phyloP scores from a whole-genome alignment of 176 grass and related monocot species.

The Ananas comosus region DNA sequence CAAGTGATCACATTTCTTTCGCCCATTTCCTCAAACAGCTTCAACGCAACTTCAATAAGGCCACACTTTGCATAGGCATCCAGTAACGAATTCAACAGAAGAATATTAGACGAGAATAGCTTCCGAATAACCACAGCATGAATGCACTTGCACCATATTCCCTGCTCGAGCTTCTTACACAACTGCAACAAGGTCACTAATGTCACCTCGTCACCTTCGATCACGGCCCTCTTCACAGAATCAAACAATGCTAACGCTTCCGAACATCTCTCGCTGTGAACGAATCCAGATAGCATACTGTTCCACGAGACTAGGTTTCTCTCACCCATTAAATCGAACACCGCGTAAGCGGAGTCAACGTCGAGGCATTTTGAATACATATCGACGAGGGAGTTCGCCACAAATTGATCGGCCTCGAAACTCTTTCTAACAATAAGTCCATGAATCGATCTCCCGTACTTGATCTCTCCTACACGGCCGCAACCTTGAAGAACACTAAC shows the following conservation, averaged over 20 bases:
- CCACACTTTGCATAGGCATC: slow-evolving; percentile 53
- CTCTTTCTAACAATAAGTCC: slow-evolving; percentile 10
- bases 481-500: slow-evolving; percentile 32
- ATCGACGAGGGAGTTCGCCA: slow-evolving; percentile 25
- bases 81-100: slow-evolving; percentile 35
- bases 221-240: slow-evolving; percentile 7
- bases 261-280: slow-evolving; percentile 5
- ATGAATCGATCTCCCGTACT: slow-evolving; percentile 16
- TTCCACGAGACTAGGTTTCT: slow-evolving; percentile 53
- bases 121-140: slow-evolving; percentile 32
- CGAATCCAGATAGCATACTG: slow-evolving; percentile 39
- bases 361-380: slow-evolving; percentile 27
- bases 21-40: slow-evolving; percentile 27
- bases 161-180: slow-evolving; percentile 38
- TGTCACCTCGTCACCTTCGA: slow-evolving; percentile 26
- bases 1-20: slow-evolving; percentile 36
- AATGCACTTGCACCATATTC: slow-evolving; percentile 34
- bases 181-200: slow-evolving; percentile 33
- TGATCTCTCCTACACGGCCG: slow-evolving; percentile 5
- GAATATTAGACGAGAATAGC: slow-evolving; percentile 9
- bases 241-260: slow-evolving; percentile 19
- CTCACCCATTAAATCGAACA: slow-evolving; percentile 14
- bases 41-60: slow-evolving; percentile 14
- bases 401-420: slow-evolving; percentile 20
- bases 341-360: slow-evolving; percentile 11